Base-by-base conservation (phyloP, 768 basidiomycete species). In the Megacollybia marginata region DNA sequence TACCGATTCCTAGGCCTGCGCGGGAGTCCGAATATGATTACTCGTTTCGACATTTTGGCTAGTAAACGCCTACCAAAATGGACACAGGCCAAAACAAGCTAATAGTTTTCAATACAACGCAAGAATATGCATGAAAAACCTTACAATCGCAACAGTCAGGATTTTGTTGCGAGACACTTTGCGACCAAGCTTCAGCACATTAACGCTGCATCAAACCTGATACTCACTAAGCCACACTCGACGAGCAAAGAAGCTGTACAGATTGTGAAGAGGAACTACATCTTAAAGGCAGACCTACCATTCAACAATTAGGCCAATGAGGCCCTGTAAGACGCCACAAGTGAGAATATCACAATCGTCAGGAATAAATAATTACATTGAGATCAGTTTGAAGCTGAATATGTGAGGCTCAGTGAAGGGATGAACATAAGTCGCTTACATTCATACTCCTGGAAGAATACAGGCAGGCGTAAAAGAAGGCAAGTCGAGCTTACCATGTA, bases 331-430 rank as follows among this genome's bases (percentile, higher is more conserved):
- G 33, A 28, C 23, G 23, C 6, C 23, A 28, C 23, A 28, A 28
- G 6, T 28, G 23, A 28, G 23, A 28, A 28, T 28, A 28, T 28
- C 23, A 28, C 23, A 28, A 28, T n/a, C n/a, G n/a, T n/a, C n/a
- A 28, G 23, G 23, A n/a, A n/a, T 28, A 28, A 28, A 28, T 28
- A 28, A 33, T 56, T 47, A 74, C 74, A 50, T 76, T 76, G 52
- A 70, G 74, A 57, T 78, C 76, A 11, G 74, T 76, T 67, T 76
- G 76, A 23, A 76, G 54, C 76, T 78, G 18, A 33, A n/a, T 18
- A 16, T 33, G 42, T 48, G 51, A 33, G 55, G 23, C 23, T 28
- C 23, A 28, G 23, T 28, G 23, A 28, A 28, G 4, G 23, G 23
- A 6, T 6, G 23, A 28, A 28, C 4, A 6, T 28, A 28, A 9